A percentile compares a stretch with the other conserved stretches of the same genome.
Conservation (phyloP, 441 rosid species). For the Aquilaria agallochum region DNA sequence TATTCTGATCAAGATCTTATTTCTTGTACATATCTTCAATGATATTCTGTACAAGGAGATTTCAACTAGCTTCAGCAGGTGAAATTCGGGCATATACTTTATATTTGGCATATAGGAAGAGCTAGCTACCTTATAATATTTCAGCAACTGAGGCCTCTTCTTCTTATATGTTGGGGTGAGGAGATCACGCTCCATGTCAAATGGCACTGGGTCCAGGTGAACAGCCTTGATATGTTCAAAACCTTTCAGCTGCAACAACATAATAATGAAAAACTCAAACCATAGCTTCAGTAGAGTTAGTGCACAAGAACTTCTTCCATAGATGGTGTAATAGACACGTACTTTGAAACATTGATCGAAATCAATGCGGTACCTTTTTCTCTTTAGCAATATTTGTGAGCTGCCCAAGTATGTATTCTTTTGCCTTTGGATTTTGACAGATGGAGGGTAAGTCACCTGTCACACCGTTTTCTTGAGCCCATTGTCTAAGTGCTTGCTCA, state of each 20-base stretch:
- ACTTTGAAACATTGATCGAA: neutral
- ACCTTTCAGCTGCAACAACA: slow-evolving; percentile 68
- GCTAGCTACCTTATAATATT: slow-evolving; percentile 67
- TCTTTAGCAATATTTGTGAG: slow-evolving; percentile 69
- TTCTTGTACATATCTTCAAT: slow-evolving; percentile 73
- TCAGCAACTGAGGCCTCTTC: slow-evolving; percentile 91
- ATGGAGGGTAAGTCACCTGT: slow-evolving; percentile 61
- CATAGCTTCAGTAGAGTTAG: too few species aligned
- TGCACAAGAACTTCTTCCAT: too few species aligned
- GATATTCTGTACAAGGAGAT: slow-evolving; percentile 34
- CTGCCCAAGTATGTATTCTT: slow-evolving; percentile 59
- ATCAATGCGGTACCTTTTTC: slow-evolving; percentile 43
- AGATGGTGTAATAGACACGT: too few species aligned
- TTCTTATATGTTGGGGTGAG: slow-evolving; percentile 95
- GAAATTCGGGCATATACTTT: too few species aligned
- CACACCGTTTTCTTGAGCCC: slow-evolving; percentile 69
- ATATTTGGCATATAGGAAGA: too few species aligned
- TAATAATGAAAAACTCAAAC: too few species aligned
- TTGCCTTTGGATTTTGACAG: slow-evolving; percentile 64
- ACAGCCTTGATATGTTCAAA: slow-evolving; percentile 76
- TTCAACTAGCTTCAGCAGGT: too few species aligned
- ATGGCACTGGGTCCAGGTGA: slow-evolving; percentile 84
- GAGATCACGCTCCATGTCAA: slow-evolving; percentile 85
- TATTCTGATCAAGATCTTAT: too few species aligned
- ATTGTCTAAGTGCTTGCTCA: slow-evolving; percentile 54